Conservation (phyloP, 306 rosid species). For the Crataegus laevigata region DNA sequence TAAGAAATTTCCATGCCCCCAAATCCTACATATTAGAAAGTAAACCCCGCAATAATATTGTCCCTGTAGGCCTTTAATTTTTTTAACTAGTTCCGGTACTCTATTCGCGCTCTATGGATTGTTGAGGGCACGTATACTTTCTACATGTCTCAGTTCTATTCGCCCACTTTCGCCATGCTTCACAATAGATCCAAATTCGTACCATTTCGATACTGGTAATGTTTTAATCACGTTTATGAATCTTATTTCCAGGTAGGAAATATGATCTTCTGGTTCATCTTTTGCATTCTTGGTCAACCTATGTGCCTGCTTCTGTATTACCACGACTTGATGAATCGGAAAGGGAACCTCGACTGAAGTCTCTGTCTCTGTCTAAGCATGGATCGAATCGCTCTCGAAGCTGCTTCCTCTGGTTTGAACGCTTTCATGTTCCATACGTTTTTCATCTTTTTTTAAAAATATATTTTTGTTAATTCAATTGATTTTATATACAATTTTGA, state of each 20-base stretch:
- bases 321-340: constrained; percentile 84
- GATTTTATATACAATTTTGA: constrained; percentile 11
- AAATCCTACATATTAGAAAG: neutral
- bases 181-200: neutral
- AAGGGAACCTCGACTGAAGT: constrained; percentile 33
- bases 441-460: neutral
- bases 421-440: neutral
- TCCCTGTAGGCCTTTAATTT: neutral
- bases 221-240: neutral
- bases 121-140: neutral
- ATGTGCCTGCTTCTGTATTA: constrained; percentile 84
- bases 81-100: neutral
- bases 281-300: constrained; percentile 93
- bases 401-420: neutral
- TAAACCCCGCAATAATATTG: too few species aligned
- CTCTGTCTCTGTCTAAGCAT: neutral
- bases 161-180: too few species aligned
- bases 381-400: constrained; percentile 5
- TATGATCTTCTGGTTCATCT: constrained; percentile 88
- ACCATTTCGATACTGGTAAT: neutral
- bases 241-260: constrained; percentile 65
- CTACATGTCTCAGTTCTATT: neutral
- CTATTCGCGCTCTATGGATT: neutral
- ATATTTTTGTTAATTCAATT: constrained; percentile 2
- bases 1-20: too few species aligned